A percentile compares a stretch with the other conserved stretches of the same genome.
phyloP scores from a whole-genome alignment of 2,329 filamentous ascomycete genomes.

The Albifimbria verrucaria region DNA sequence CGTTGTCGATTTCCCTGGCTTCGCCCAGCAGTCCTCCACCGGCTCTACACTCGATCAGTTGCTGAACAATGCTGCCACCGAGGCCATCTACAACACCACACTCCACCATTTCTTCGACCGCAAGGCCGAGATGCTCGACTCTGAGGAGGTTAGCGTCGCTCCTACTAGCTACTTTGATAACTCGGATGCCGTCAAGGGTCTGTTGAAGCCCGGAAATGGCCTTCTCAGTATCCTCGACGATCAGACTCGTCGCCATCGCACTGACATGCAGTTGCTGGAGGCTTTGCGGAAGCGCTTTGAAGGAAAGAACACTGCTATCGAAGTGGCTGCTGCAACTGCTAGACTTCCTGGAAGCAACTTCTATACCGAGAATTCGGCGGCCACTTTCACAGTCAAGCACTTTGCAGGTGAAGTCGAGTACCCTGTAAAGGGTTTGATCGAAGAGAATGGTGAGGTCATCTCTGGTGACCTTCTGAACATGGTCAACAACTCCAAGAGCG shows the following conservation, averaged over 20 bases:
- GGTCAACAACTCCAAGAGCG: slow-evolving; percentile 81
- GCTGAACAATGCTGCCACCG: slow-evolving; percentile 89
- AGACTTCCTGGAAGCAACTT: slow-evolving; percentile 88
- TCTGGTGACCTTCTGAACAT: slow-evolving; percentile 95
- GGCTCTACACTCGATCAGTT: slow-evolving; percentile 87
- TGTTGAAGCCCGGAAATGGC: slow-evolving; percentile 90
- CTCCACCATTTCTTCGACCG: slow-evolving; percentile 95
- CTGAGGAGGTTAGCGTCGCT: slow-evolving; percentile 85
- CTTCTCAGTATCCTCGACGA: slow-evolving; percentile 93
- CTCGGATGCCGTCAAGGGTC: slow-evolving; percentile 85
- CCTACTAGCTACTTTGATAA: slow-evolving; percentile 98
- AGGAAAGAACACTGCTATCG: slow-evolving; percentile 87
- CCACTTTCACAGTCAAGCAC: slow-evolving; percentile 87
- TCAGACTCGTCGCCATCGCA: slow-evolving; percentile 85
- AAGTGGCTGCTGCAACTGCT: slow-evolving; percentile 70
- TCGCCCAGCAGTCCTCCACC: slow-evolving; percentile 79
- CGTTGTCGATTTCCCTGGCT: slow-evolving; percentile 94
- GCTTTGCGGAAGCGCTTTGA: slow-evolving; percentile 90
- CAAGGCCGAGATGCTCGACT: slow-evolving; percentile 89
- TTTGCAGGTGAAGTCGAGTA: slow-evolving; percentile 98
- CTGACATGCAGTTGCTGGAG: slow-evolving; percentile 86
- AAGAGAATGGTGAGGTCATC: slow-evolving; percentile 95
- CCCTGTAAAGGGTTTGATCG: slow-evolving; percentile 77
- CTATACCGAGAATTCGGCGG: slow-evolving; percentile 73
- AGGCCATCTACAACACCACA: slow-evolving; percentile 89